Conservation (phyloP, 768 basidiomycete species). For the Pulveroboletus frians region DNA sequence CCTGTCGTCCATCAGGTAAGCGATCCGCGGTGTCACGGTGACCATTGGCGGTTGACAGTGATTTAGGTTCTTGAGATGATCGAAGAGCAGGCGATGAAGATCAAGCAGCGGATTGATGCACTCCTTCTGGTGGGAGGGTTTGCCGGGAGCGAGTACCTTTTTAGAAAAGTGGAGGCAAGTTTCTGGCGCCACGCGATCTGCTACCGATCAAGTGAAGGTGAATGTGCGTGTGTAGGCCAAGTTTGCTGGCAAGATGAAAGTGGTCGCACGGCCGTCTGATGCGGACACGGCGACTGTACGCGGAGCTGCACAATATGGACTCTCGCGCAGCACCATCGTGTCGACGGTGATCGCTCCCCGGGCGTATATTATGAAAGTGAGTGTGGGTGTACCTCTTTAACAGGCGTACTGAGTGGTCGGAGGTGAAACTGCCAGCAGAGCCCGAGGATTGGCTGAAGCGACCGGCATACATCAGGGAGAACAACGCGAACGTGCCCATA, state of each 20-base stretch:
- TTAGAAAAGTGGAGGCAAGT: conserved; percentile 68
- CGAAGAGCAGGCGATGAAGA: conserved; percentile 64
- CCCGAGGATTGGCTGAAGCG: conserved; percentile 77
- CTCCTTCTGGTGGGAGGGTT: conserved; percentile 89
- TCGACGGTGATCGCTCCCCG: conserved; percentile 78
- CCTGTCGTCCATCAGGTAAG: conserved; percentile 76
- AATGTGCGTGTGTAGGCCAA: conserved; percentile 44
- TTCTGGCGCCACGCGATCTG: conserved; percentile 6
- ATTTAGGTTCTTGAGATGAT: conserved; percentile 70
- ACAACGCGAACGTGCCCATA: conserved; percentile 69
- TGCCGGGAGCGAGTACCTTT: conserved; percentile 80
- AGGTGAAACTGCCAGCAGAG: conserved; percentile 89
- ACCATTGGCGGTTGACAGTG: conserved; percentile 6
- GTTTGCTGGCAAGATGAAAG: conserved; percentile 59
- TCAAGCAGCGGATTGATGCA: conserved; percentile 73
- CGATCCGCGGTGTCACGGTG: conserved; percentile 6
- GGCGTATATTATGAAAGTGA: conserved; percentile 82
- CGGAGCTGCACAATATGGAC: conserved; percentile 84
- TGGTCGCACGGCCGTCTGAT: conserved; percentile 80
- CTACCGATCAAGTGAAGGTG: conserved; percentile 8
- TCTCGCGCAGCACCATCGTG: conserved; percentile 69
- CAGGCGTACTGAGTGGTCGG: background rate
- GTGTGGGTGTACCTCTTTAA: conserved; percentile 9
- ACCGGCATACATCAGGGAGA: conserved; percentile 78
- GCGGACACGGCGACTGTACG: conserved; percentile 85